Evolutionary conservation across 1,284 basidiomycete species (phyloP).

Genomic region (Puccinia horiana): DNA sequence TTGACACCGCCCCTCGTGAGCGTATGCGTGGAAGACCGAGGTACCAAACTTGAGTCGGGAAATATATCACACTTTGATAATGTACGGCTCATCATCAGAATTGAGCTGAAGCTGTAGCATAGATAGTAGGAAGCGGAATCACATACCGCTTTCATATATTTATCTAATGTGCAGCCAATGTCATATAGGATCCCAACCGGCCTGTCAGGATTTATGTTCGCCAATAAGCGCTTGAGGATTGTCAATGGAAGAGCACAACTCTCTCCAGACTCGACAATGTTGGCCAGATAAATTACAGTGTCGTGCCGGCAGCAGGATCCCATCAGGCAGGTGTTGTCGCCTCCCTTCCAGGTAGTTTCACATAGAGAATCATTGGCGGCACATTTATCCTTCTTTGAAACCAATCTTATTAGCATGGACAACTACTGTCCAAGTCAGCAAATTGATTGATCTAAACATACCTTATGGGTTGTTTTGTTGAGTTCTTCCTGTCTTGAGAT

Average conservation of each 20-base stretch:
- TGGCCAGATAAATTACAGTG: not conserved
- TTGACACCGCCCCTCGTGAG: constrained; percentile 13
- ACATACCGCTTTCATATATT: not conserved
- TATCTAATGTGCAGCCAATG: constrained; percentile 20
- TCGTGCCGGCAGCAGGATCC: constrained; percentile 11
- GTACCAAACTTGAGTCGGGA: constrained; percentile 23
- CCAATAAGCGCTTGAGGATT: too few species aligned
- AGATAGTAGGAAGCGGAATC: not conserved
- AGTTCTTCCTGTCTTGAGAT: not conserved
- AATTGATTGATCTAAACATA: not conserved
- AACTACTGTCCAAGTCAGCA: too few species aligned
- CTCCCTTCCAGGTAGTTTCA: not conserved
- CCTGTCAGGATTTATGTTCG: not conserved
- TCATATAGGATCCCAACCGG: constrained; percentile 12
- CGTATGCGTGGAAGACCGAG: constrained; percentile 23
- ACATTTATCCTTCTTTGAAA: not conserved
- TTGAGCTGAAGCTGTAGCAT: not conserved
- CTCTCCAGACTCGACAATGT: not conserved
- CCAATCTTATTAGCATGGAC: too few species aligned
- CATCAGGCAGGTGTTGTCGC: constrained; percentile 6
- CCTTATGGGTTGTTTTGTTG: not conserved
- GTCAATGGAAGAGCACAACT: not conserved
- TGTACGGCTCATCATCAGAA: too few species aligned
- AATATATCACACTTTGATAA: not conserved
- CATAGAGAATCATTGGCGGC: not conserved